Conservation (phyloP, 495 filamentous ascomycete genomes). For the Geoglossum glabrum region DNA sequence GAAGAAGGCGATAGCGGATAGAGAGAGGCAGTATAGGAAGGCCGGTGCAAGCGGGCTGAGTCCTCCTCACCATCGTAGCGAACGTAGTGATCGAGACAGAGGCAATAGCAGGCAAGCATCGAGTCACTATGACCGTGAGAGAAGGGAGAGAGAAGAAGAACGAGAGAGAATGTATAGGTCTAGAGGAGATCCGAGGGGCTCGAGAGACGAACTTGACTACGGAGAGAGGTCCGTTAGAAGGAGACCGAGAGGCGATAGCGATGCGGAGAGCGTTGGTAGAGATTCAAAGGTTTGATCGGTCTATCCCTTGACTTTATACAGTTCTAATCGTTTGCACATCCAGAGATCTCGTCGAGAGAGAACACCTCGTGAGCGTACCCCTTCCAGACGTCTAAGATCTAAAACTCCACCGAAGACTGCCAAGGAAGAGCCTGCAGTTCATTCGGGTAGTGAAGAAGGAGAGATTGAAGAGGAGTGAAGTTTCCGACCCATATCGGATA, state of each 20-base stretch:
- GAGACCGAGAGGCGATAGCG: conserved; percentile 47
- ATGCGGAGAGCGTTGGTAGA: conserved; percentile 45
- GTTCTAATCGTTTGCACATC: conserved; percentile 6
- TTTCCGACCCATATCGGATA: neutral
- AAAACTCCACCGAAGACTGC: conserved; percentile 29
- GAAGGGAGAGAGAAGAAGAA: conserved; percentile 65
- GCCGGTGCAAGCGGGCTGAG: conserved; percentile 10
- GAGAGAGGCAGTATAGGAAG: conserved; percentile 19
- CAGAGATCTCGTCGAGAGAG: conserved; percentile 42
- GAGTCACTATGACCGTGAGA: conserved; percentile 47
- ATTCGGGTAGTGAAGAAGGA: conserved; percentile 77
- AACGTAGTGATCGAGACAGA: conserved; percentile 17
- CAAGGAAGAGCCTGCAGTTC: conserved; percentile 36
- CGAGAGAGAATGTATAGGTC: conserved; percentile 67
- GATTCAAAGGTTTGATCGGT: conserved; percentile 32
- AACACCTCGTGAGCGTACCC: conserved; percentile 36
- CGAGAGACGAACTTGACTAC: conserved; percentile 68
- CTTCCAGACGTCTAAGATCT: conserved; percentile 28
- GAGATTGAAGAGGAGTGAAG: conserved; percentile 84
- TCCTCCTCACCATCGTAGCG: conserved; percentile 7
- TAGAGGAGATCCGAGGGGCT: conserved; percentile 53
- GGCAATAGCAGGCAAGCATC: conserved; percentile 8
- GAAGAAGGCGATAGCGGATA: conserved; percentile 17
- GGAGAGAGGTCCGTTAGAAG: conserved; percentile 48
- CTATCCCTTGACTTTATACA: neutral